Evolutionary conservation across 495 filamentous ascomycete species (phyloP).

Genomic region (Penicillium chermesinum): DNA sequence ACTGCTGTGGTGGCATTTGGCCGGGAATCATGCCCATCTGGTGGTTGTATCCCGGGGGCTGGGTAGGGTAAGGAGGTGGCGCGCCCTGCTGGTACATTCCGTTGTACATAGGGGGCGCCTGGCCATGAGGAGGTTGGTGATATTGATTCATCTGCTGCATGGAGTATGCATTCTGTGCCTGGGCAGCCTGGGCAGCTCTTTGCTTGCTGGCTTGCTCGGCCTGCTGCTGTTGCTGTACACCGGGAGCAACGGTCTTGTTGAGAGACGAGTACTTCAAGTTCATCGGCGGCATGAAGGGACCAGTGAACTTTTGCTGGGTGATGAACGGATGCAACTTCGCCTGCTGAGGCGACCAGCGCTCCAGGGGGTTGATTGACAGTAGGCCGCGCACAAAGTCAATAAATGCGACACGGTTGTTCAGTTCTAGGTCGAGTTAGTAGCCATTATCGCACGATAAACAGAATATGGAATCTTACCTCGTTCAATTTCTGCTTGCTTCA

Average conservation of each 20-base stretch:
- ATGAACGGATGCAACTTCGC: conserved; percentile 98
- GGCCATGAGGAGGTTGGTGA: conserved; percentile 41
- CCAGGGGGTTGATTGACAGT: conserved; percentile 90
- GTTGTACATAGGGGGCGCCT: conserved; percentile 62
- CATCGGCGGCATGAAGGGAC: conserved; percentile 96
- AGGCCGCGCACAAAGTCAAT: conserved; percentile 98
- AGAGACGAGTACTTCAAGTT: conserved; percentile 80
- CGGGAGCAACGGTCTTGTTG: conserved; percentile 83
- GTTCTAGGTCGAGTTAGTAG: conserved; percentile 58
- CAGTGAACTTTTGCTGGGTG: conserved; percentile 95
- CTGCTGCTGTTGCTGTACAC: conserved; percentile 95
- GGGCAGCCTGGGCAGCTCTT: conserved; percentile 59
- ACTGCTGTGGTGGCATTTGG: conserved; percentile 55
- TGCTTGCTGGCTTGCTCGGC: conserved; percentile 89
- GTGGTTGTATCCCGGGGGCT: conserved; percentile 61
- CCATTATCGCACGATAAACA: background rate
- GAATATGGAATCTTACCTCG: conserved; percentile 60
- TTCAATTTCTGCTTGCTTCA: conserved; percentile 96
- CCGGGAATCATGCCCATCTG: conserved; percentile 69
- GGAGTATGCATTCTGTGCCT: conserved; percentile 53
- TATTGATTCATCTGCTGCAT: conserved; percentile 61
- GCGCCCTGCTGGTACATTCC: conserved; percentile 74
- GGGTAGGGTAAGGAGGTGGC: conserved; percentile 79
- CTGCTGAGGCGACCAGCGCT: conserved; percentile 97
- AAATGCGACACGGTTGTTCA: conserved; percentile 96